These are phyloP conservation scores for Cymbidium sinense DNA, from an alignment of 106 monocot genomes.

Conservation along the genomic window DNA sequence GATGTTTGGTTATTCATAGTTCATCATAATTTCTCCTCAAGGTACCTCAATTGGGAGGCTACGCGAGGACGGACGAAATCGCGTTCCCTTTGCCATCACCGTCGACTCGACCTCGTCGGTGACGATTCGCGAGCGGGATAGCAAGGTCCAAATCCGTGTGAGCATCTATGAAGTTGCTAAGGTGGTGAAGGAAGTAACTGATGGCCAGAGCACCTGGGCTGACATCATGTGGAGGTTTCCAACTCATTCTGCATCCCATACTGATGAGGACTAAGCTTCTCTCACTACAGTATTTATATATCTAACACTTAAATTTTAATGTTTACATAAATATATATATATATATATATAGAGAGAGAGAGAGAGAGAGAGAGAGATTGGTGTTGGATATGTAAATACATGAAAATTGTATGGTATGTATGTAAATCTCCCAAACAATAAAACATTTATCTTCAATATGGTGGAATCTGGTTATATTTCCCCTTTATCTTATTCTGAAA, in stretches of 20 bases:
- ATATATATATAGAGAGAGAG: too few species aligned
- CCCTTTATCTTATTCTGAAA: not conserved
- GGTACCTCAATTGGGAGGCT: conserved; percentile 87
- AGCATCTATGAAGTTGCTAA: conserved; percentile 62
- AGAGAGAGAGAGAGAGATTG: too few species aligned
- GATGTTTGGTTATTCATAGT: too few species aligned
- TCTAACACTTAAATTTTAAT: too few species aligned
- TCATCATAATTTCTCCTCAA: conserved; percentile 5
- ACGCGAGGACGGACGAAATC: conserved; percentile 17
- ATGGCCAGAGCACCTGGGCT: conserved; percentile 87
- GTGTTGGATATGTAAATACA: too few species aligned
- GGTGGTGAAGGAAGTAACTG: conserved; percentile 65
- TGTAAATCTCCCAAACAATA: too few species aligned
- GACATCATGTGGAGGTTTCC: conserved; percentile 81
- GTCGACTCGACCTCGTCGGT: conserved; percentile 57
- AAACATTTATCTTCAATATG: too few species aligned
- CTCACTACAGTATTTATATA: too few species aligned
- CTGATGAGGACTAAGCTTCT: not conserved
- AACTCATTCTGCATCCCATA: conserved; percentile 11
- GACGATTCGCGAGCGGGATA: conserved; percentile 84
- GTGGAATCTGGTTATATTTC: too few species aligned
- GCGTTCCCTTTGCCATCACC: conserved; percentile 51
- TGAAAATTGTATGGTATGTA: too few species aligned
- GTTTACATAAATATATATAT: too few species aligned
- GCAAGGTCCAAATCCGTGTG: conserved; percentile 85